A percentile compares a stretch with the other conserved stretches of the same genome.
phyloP scores from a whole-genome alignment of 2,329 filamentous ascomycete genomes.

The Aspergillus brunneoviolaceus region DNA sequence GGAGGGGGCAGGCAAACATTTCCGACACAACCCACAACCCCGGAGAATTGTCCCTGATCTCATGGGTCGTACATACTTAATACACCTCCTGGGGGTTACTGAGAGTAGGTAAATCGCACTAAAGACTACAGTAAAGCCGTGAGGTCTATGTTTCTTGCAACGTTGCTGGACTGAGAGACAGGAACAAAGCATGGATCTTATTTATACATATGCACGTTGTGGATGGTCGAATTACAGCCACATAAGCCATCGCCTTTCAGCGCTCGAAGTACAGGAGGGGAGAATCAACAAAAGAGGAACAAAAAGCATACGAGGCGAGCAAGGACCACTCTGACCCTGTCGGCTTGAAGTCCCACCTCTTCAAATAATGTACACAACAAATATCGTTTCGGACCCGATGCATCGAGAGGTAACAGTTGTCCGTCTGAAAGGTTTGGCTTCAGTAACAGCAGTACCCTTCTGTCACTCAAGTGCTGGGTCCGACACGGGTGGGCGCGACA shows the following conservation, averaged over 20 bases:
- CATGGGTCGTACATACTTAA: too few species aligned
- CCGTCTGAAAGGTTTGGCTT: not conserved
- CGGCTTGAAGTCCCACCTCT: not conserved
- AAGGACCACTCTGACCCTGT: not conserved
- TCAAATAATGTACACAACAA: conserved; percentile 12
- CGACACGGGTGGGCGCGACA: not conserved
- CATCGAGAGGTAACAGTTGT: not conserved
- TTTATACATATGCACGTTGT: conserved; percentile 3
- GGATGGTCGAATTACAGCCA: not conserved
- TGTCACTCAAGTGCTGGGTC: not conserved
- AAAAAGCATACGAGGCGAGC: not conserved
- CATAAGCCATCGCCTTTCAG: conserved; percentile 7
- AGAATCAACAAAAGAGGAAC: conserved; percentile 15
- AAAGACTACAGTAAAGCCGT: too few species aligned
- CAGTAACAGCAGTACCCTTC: not conserved
- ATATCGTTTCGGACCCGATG: conserved; percentile 1
- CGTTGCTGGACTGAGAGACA: too few species aligned
- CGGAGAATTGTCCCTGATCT: too few species aligned
- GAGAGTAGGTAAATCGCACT: too few species aligned
- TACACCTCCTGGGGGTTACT: too few species aligned
- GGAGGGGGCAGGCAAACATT: too few species aligned
- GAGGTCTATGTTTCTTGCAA: too few species aligned
- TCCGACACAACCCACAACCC: too few species aligned
- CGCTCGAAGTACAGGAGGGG: conserved; percentile 24
- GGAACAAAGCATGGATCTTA: too few species aligned